Conservation (phyloP, 129 eudicot genomes). For the Solidago caesia region DNA sequence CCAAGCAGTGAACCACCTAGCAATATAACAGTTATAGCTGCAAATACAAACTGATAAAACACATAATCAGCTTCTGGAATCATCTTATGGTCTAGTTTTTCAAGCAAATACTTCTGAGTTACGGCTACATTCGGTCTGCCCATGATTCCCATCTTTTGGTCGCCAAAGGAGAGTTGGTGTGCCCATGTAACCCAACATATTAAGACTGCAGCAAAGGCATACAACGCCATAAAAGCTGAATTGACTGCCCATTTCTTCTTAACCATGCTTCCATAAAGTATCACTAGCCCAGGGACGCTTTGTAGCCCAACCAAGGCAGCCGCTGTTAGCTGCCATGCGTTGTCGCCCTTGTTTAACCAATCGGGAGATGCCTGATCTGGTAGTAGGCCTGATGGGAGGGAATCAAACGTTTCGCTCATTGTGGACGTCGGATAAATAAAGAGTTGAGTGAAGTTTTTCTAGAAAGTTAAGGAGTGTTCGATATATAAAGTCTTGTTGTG, state of each 20-base stretch:
- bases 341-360: conserved; percentile 79
- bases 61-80: conserved; percentile 62
- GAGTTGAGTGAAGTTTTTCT: conserved; percentile 18
- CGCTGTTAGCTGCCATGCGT: conserved; percentile 63
- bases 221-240: conserved; percentile 84
- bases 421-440: neutral
- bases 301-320: conserved; percentile 77
- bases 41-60: conserved; percentile 70
- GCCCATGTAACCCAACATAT: conserved; percentile 82
- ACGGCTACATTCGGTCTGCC: conserved; percentile 41
- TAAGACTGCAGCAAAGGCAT: conserved; percentile 67
- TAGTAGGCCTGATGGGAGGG: conserved; percentile 38
- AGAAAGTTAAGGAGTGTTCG: conserved; percentile 14
- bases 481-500: conserved; percentile 21
- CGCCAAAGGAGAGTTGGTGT: conserved; percentile 63
- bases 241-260: conserved; percentile 88
- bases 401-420: conserved; percentile 14
- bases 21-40: conserved; percentile 66
- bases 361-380: conserved; percentile 45
- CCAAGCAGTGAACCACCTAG: conserved; percentile 69
- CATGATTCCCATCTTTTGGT: conserved; percentile 18
- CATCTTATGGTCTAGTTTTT: neutral
- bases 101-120: conserved; percentile 29
- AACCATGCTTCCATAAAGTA: conserved; percentile 82
- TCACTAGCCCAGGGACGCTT: conserved; percentile 82